Evolutionary conservation across 192 early-diverging fungal genomes (phyloP).

Genomic region (Jimgerdemannia flammicorona): DNA sequence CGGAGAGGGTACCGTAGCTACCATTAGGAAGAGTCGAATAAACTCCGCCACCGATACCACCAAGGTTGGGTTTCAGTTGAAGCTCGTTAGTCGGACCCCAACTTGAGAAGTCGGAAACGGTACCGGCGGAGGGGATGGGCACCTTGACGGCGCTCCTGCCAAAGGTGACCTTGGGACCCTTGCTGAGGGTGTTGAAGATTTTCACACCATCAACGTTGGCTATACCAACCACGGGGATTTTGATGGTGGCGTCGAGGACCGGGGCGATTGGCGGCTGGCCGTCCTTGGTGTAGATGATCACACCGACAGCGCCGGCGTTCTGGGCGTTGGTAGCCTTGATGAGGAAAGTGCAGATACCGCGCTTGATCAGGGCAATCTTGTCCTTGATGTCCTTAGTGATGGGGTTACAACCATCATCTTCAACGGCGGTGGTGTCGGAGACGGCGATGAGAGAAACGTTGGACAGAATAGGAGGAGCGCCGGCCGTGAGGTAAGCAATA

Average conservation of each 20-base stretch:
- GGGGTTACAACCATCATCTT: slow-evolving; percentile 51
- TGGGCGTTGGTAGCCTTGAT: slow-evolving; percentile 55
- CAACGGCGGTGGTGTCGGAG: slow-evolving; percentile 31
- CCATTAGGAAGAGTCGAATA: slow-evolving; percentile 52
- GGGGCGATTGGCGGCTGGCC: slow-evolving; percentile 1
- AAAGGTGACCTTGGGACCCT: slow-evolving; percentile 8
- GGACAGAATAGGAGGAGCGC: slow-evolving; percentile 29
- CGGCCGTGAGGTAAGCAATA: not conserved
- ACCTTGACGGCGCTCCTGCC: slow-evolving; percentile 43
- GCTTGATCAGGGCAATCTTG: slow-evolving; percentile 60
- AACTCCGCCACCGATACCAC: slow-evolving; percentile 46
- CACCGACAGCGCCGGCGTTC: slow-evolving; percentile 55
- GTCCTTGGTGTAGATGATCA: slow-evolving; percentile 61
- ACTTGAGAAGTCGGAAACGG: slow-evolving; percentile 68
- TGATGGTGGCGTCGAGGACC: slow-evolving; percentile 16
- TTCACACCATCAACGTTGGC: slow-evolving; percentile 43
- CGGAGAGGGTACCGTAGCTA: slow-evolving; percentile 39
- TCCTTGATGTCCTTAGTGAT: slow-evolving; percentile 34
- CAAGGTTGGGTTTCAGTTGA: slow-evolving; percentile 48
- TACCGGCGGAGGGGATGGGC: slow-evolving; percentile 48
- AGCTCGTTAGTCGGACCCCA: slow-evolving; percentile 71
- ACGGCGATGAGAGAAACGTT: slow-evolving; percentile 39
- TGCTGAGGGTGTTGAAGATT: slow-evolving; percentile 37
- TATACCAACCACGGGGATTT: slow-evolving; percentile 55
- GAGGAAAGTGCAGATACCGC: slow-evolving; percentile 65